phyloP scores from a whole-genome alignment of 2,329 filamentous ascomycete genomes.

The Neocucurbitaria cava region DNA sequence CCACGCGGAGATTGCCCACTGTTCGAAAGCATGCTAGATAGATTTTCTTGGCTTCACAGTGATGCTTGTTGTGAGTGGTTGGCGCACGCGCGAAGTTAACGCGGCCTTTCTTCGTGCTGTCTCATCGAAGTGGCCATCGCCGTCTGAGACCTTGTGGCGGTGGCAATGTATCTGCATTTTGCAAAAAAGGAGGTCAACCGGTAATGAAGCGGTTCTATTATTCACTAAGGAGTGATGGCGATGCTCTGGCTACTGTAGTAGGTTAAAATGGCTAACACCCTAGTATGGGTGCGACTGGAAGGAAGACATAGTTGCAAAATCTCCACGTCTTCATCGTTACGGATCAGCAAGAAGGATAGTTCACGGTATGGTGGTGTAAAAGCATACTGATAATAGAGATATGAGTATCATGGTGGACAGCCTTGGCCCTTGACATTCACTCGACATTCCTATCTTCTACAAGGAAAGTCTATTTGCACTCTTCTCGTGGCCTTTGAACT shows the following conservation, averaged over 20 bases:
- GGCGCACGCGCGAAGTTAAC: slow-evolving; percentile 22
- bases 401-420: neutral
- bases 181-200: neutral
- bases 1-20: slow-evolving; percentile 10
- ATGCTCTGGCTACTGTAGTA: slow-evolving; percentile 2
- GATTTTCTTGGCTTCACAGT: slow-evolving; percentile 10
- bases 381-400: too few species aligned
- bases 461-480: too few species aligned
- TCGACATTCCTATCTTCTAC: neutral
- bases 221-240: neutral
- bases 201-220: neutral
- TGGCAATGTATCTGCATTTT: slow-evolving; percentile 16
- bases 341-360: neutral
- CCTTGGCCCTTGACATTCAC: neutral
- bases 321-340: neutral
- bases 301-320: neutral
- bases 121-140: slow-evolving; percentile 15
- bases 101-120: slow-evolving; percentile 23
- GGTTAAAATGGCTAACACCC: neutral
- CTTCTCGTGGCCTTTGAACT: too few species aligned
- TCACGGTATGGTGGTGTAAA: too few species aligned
- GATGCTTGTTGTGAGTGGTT: slow-evolving; percentile 26
- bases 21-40: slow-evolving; percentile 11
- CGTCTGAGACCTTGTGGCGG: slow-evolving; percentile 16
- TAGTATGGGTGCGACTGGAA: neutral